phyloP scores from a whole-genome alignment of 2,329 filamentous ascomycete species.

The Colletotrichum tropicale region DNA sequence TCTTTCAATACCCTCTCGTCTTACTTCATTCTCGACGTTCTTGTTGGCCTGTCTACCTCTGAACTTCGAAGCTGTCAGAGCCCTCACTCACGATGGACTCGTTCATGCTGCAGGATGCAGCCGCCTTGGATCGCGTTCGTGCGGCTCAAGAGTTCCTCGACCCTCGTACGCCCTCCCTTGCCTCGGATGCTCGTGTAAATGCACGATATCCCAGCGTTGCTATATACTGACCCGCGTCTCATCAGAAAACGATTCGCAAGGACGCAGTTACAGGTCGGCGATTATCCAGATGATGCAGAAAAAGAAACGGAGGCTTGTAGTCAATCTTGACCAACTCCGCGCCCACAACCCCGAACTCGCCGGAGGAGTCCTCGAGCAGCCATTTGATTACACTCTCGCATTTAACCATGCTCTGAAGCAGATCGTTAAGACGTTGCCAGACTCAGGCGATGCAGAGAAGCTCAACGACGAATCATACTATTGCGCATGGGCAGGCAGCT shows the following conservation, averaged over 20 bases:
- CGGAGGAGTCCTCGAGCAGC: conserved; percentile 76
- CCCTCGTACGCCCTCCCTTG: conserved; percentile 68
- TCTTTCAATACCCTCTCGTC: neutral
- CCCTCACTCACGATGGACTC: conserved; percentile 64
- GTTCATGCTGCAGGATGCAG: conserved; percentile 82
- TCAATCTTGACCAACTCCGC: conserved; percentile 90
- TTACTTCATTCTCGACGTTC: neutral
- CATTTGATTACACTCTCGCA: conserved; percentile 86
- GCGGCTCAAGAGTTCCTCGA: conserved; percentile 93
- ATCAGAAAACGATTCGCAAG: conserved; percentile 53
- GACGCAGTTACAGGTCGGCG: conserved; percentile 82
- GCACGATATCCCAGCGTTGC: conserved; percentile 17
- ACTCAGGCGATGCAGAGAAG: conserved; percentile 76
- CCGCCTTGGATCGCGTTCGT: conserved; percentile 81
- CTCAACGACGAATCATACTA: conserved; percentile 87
- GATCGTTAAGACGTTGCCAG: conserved; percentile 80
- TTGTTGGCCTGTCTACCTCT: neutral
- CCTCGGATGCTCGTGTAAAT: neutral
- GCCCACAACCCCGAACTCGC: conserved; percentile 86
- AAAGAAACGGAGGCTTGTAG: conserved; percentile 67
- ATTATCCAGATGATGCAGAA: conserved; percentile 80
- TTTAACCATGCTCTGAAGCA: conserved; percentile 92
- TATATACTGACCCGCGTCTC: neutral
- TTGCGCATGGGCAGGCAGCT: conserved; percentile 95
- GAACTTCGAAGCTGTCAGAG: neutral